Evolutionary conservation across 257 asterid species (phyloP).

Genomic region (Nicotiana sylvestris): DNA sequence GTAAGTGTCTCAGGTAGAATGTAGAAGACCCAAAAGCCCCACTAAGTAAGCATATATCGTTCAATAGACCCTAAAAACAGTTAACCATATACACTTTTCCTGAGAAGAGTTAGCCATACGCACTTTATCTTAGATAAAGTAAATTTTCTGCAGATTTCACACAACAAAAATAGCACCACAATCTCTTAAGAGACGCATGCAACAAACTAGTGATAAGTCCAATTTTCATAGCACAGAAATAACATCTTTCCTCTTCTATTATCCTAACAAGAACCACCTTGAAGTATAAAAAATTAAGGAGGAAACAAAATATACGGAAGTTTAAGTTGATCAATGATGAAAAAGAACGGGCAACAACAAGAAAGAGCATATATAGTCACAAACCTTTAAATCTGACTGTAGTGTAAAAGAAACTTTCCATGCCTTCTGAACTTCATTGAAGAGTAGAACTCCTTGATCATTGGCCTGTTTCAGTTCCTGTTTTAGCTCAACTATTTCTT

Average conservation of each 20-base stretch:
- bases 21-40: neutral
- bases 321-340: neutral
- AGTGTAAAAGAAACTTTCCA: slow-evolving; percentile 90
- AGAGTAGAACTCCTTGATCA: slow-evolving; percentile 88
- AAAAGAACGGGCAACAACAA: neutral
- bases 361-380: slow-evolving; percentile 10
- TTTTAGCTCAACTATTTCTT: slow-evolving; percentile 52
- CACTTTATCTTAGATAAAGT: neutral
- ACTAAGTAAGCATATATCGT: neutral
- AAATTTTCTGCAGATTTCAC: neutral
- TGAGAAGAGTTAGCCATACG: neutral
- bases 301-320: slow-evolving; percentile 2
- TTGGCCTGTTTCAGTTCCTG: slow-evolving; percentile 74
- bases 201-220: neutral
- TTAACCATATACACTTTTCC: neutral
- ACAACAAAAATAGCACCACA: slow-evolving; percentile 1
- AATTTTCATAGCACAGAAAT: neutral
- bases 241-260: neutral
- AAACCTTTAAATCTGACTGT: slow-evolving; percentile 95
- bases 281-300: neutral
- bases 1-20: neutral
- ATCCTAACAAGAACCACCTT: neutral
- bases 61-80: neutral
- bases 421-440: slow-evolving; percentile 96
- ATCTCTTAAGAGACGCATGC: slow-evolving; percentile 1